phyloP scores from a whole-genome alignment of 2,329 filamentous ascomycete genomes.

The Aaosphaeria arxii region DNA sequence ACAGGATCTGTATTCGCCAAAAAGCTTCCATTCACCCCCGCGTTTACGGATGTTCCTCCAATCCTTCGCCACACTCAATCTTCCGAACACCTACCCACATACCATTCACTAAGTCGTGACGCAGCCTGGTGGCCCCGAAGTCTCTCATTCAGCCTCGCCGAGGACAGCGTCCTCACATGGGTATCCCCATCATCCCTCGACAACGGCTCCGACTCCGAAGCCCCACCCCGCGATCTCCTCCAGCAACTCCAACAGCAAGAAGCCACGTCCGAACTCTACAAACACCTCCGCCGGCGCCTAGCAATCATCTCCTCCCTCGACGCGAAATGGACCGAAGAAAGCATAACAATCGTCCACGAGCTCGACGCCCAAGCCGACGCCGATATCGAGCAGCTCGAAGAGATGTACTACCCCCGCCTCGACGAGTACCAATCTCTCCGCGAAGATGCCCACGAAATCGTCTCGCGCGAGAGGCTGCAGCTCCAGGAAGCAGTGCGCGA shows the following conservation, averaged over 20 bases:
- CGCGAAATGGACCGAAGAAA: constrained; percentile 59
- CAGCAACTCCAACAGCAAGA: constrained; percentile 34
- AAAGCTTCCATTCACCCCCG: constrained; percentile 42
- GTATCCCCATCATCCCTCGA: constrained; percentile 5
- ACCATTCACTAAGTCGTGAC: constrained; percentile 35
- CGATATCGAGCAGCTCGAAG: constrained; percentile 60
- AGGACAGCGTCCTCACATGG: constrained; percentile 72
- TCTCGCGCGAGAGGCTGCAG: constrained; percentile 66
- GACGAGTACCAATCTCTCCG: constrained; percentile 68
- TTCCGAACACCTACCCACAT: constrained; percentile 35
- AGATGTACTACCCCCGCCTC: constrained; percentile 68
- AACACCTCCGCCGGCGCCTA: constrained; percentile 61
- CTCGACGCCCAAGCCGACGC: constrained; percentile 62
- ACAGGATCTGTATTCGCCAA: constrained; percentile 54
- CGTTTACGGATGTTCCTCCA: constrained; percentile 44
- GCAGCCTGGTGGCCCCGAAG: constrained; percentile 68
- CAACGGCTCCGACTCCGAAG: constrained; percentile 19
- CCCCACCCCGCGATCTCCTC: constrained; percentile 27
- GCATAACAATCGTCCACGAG: constrained; percentile 54
- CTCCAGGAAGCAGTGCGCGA: constrained; percentile 73
- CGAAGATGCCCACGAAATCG: constrained; percentile 64
- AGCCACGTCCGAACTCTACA: constrained; percentile 53
- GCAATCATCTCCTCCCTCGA: constrained; percentile 55
- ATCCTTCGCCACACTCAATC: constrained; percentile 64
- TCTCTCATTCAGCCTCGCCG: constrained; percentile 72